Conservation (phyloP, 306 rosid genomes). For the Vicia villosa region DNA sequence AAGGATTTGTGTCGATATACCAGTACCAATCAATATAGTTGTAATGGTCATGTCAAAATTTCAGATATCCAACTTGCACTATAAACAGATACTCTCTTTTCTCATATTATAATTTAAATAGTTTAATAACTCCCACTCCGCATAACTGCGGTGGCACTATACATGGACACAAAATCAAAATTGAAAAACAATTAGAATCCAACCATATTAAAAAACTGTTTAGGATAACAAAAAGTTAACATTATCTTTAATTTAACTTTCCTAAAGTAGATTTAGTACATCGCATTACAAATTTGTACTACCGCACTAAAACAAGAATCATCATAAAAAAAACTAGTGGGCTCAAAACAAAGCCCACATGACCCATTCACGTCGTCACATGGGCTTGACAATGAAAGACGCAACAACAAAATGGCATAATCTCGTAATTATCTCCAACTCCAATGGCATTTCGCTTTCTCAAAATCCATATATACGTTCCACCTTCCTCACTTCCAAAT, state of each 20-base stretch:
- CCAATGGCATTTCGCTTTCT: constrained; percentile 16
- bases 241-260: constrained; percentile 22
- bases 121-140: too few species aligned
- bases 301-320: not conserved
- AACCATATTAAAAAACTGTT: constrained; percentile 2
- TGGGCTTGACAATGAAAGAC: constrained; percentile 34
- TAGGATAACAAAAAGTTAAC: constrained; percentile 40
- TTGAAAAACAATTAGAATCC: not conserved
- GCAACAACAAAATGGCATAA: constrained; percentile 23
- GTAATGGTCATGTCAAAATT: too few species aligned
- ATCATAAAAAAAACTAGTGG: constrained; percentile 13
- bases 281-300: constrained; percentile 12
- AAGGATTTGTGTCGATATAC: too few species aligned
- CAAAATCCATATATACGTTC: constrained; percentile 23
- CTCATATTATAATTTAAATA: too few species aligned
- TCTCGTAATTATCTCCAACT: constrained; percentile 67
- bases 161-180: not conserved
- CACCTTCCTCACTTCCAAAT: not conserved
- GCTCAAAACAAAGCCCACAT: constrained; percentile 46
- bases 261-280: constrained; percentile 36
- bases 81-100: too few species aligned
- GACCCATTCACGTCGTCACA: constrained; percentile 30
- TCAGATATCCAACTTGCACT: too few species aligned
- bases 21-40: too few species aligned
- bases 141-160: too few species aligned